Base-by-base conservation (phyloP, 352 stramenopile genomes). In the Pythium dissimile region DNA sequence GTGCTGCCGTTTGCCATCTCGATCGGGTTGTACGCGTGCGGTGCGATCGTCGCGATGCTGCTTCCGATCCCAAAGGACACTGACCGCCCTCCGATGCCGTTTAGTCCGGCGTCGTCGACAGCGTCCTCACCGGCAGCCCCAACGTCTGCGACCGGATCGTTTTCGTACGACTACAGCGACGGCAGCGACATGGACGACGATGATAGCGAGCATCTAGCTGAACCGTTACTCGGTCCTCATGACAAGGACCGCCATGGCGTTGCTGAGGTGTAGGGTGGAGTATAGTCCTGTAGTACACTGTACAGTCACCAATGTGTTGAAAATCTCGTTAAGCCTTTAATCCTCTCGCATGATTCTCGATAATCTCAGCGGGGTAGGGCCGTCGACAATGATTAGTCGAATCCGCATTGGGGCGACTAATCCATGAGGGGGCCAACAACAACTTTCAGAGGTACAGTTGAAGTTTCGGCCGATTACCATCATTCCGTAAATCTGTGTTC, bases 1-100 rank as follows among this genome's bases (percentile, higher is more conserved):
- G 67, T 74, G 11, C 49, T 89, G 6, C 83, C 83, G n/a, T 92
- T 77, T 44, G 63, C 78, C 12, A 54, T 89, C 9, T 77, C 83
- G 8, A 64, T 76, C 13, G 65, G 67, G 3, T 43, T 89, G 24
- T 90, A 87, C 48, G 39, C 71, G 5, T 56, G 75, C 32, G 69
- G 71, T 20, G 73, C 86, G 15, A 59, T 63, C n/a, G 63, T 88
- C 27, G 76, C 78, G n/a, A 21, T 82, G 38, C 67, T 62, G 3
- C 48, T 89, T 10, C 73, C 71, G 1, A 60, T 55, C n/a, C 54
- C 65, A 1, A 9, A 32, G 62, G 64, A 16, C 54, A 55, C 35
- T 13, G 28, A 37, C 10, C 28, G 42, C 12, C 56, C 69, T 45
- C 71, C 60, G 20, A 66, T 80, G n/a, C 61, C 63, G 45, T 80